Percentiles rank a stretch among this genome's conserved stretches.
phyloP scores from a whole-genome alignment of 1,139 yeast genomes.

The Sugiyamaella grinbergsii region DNA sequence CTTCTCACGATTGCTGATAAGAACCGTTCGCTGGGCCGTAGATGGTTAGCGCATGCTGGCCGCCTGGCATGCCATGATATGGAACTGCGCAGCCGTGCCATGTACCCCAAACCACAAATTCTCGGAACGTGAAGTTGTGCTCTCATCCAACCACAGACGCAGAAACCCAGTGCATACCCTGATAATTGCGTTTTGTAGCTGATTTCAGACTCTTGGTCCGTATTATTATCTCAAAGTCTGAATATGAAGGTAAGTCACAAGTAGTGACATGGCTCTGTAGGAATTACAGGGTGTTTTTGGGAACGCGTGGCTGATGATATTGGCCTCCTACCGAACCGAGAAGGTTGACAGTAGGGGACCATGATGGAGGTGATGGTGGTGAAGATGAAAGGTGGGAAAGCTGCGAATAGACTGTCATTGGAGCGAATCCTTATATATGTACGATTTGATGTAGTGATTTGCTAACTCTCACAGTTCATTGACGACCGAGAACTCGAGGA shows the following conservation, averaged over 20 bases:
- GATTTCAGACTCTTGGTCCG: no score
- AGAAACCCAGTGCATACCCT: no score
- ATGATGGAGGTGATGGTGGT: neutral
- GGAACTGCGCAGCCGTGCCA: neutral
- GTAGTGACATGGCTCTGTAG: no score
- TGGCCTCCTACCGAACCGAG: conserved; percentile 9
- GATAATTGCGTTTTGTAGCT: no score
- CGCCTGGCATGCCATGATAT: neutral
- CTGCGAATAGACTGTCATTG: no score
- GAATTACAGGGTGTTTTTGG: neutral
- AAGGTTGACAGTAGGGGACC: conserved; percentile 9
- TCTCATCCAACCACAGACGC: conserved; percentile 1
- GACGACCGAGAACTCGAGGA: conserved; percentile 90
- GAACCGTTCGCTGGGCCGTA: no score
- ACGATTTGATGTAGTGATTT: no score
- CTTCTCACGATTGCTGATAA: no score
- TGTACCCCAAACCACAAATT: conserved; percentile 13
- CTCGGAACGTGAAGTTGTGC: conserved; percentile 17
- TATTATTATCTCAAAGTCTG: neutral
- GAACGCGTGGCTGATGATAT: conserved; percentile 2
- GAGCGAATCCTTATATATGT: no score
- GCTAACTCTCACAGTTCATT: conserved; percentile 82
- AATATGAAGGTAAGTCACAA: conserved; percentile 15
- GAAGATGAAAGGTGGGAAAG: no score
- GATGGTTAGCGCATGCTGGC: neutral